phyloP scores from a whole-genome alignment of 1,284 basidiomycete species.

The Moesziomyces sp. region DNA sequence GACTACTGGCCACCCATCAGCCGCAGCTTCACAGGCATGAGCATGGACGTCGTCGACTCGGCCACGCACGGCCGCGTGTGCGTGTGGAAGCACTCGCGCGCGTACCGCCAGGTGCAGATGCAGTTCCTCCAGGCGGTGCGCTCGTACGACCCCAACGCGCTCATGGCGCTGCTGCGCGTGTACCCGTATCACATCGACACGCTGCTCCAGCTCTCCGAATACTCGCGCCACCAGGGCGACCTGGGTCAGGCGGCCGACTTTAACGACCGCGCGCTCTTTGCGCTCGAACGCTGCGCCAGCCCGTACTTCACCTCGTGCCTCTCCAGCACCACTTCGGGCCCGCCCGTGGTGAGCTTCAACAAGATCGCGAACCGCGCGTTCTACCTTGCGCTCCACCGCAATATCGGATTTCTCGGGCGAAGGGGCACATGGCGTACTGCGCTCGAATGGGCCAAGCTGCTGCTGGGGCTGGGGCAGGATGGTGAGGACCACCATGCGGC shows the following conservation, averaged over 20 bases:
- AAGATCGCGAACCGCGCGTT: slow-evolving; percentile 64
- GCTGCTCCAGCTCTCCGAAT: slow-evolving; percentile 62
- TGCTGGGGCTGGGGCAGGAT: slow-evolving; percentile 55
- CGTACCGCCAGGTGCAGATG: slow-evolving; percentile 62
- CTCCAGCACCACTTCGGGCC: slow-evolving; percentile 50
- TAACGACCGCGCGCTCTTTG: slow-evolving; percentile 64
- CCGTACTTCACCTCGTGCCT: slow-evolving; percentile 59
- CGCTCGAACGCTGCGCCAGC: slow-evolving; percentile 59
- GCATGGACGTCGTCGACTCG: slow-evolving; percentile 56
- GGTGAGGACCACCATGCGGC: slow-evolving; percentile 63
- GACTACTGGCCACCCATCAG: slow-evolving; percentile 63
- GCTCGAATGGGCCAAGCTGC: slow-evolving; percentile 64
- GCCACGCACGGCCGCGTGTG: slow-evolving; percentile 47
- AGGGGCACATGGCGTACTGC: slow-evolving; percentile 66
- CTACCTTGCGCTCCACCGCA: slow-evolving; percentile 62
- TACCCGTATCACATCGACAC: slow-evolving; percentile 67
- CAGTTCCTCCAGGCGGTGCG: slow-evolving; percentile 65
- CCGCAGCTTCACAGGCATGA: slow-evolving; percentile 62
- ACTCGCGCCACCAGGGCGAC: slow-evolving; percentile 65
- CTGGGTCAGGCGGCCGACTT: slow-evolving; percentile 64
- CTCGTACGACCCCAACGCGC: slow-evolving; percentile 60
- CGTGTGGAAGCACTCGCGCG: slow-evolving; percentile 58
- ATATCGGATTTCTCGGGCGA: slow-evolving; percentile 60
- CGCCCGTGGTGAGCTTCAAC: slow-evolving; percentile 58
- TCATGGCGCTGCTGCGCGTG: slow-evolving; percentile 57